Conservation (phyloP, 164 flowering plant species). For the Cinnamomum chago region DNA sequence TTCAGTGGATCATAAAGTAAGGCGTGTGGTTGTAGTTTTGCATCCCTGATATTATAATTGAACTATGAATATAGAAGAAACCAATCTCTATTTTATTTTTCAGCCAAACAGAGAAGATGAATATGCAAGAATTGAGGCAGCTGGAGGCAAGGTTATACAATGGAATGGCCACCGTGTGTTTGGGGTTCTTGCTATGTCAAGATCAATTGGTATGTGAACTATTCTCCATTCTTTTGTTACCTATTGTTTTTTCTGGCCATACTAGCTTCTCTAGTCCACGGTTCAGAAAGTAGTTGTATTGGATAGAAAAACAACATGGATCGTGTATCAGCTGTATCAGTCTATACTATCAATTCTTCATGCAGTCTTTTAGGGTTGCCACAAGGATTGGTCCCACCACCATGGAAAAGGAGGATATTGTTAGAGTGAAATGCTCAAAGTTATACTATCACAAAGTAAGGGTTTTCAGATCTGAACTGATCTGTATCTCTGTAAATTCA, state of each 20-base stretch:
- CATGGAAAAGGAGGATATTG: too few relatives aligned
- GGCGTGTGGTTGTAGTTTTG: conserved; percentile 20
- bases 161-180: conserved; percentile 90
- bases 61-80: background rate
- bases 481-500: too few relatives aligned
- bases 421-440: too few relatives aligned
- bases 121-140: conserved; percentile 76
- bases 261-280: too few relatives aligned
- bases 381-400: too few relatives aligned
- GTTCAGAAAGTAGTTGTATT: too few relatives aligned
- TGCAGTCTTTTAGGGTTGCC: too few relatives aligned
- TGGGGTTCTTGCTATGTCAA: conserved; percentile 81
- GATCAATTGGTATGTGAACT: conserved; percentile 24
- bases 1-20: conserved; percentile 84
- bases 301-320: too few relatives aligned
- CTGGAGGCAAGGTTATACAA: conserved; percentile 85
- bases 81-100: background rate
- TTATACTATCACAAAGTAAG: too few relatives aligned
- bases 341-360: too few relatives aligned
- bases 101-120: conserved; percentile 96
- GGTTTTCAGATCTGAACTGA: too few relatives aligned
- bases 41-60: background rate
- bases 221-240: background rate
- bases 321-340: too few relatives aligned
- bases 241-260: background rate